Conservation (phyloP, 1,284 basidiomycete genomes). For the Vanrija sp. region DNA sequence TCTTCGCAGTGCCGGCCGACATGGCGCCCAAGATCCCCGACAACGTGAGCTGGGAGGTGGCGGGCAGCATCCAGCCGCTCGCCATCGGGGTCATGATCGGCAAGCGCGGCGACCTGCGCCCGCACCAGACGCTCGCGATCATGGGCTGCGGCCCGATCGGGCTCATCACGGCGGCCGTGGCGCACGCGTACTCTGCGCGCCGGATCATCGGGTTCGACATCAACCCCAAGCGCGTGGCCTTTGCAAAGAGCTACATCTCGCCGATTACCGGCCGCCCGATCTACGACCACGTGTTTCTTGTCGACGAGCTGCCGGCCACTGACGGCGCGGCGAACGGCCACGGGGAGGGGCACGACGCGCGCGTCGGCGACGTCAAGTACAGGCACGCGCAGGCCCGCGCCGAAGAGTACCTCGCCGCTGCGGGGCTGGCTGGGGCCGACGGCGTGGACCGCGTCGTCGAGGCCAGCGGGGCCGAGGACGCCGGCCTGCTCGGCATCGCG, state of each 20-base stretch:
- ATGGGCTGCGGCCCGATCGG: conserved; percentile 51
- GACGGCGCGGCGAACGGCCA: conserved; percentile 29
- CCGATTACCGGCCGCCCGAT: conserved; percentile 39
- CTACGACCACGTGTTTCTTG: conserved; percentile 41
- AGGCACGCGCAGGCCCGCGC: conserved; percentile 35
- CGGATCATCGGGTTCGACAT: conserved; percentile 58
- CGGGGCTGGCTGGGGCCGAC: conserved; percentile 37
- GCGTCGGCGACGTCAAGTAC: conserved; percentile 38
- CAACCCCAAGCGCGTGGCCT: conserved; percentile 72
- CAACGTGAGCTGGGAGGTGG: conserved; percentile 50
- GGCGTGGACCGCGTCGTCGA: conserved; percentile 62
- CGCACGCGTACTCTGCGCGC: conserved; percentile 50
- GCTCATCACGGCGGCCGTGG: conserved; percentile 51
- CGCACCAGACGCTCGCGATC: conserved; percentile 42
- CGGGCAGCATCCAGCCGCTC: conserved; percentile 76
- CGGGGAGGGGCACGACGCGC: conserved; percentile 19
- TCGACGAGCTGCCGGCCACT: conserved; percentile 19
- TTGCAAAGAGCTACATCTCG: conserved; percentile 67
- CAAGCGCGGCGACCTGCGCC: conserved; percentile 37
- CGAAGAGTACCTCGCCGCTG: conserved; percentile 24
- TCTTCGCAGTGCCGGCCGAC: conserved; percentile 42
- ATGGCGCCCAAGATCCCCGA: conserved; percentile 49
- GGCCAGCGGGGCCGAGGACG: conserved; percentile 58
- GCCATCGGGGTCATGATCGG: conserved; percentile 52
- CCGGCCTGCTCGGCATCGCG: conserved; percentile 57